These are phyloP conservation scores for Intubia oerlemansii DNA, from an alignment of 2,329 filamentous ascomycete genomes.

Conservation along the genomic window DNA sequence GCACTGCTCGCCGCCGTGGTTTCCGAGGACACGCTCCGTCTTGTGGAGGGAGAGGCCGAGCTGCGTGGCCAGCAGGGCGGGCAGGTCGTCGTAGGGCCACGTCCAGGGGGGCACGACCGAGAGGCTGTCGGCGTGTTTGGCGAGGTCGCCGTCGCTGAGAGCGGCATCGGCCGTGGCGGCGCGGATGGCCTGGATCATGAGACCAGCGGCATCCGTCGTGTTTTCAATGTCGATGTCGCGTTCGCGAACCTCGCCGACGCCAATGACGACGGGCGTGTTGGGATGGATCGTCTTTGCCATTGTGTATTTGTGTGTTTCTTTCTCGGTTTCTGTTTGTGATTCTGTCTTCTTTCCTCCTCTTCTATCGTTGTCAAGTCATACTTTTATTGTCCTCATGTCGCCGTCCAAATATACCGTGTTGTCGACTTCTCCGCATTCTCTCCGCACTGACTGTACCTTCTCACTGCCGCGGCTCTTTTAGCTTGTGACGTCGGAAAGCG, in stretches of 20 bases:
- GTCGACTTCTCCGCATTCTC: too few relatives aligned
- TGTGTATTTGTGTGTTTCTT: too few relatives aligned
- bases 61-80: conserved; percentile 1
- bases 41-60: background rate
- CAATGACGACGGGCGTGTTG: conserved; percentile 4
- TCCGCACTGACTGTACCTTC: too few relatives aligned
- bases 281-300: too few relatives aligned
- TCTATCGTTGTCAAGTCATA: too few relatives aligned
- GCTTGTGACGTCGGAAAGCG: too few relatives aligned
- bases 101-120: conserved; percentile 5
- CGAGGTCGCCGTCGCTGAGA: background rate
- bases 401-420: too few relatives aligned
- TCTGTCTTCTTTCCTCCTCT: too few relatives aligned
- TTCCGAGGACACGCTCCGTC: background rate
- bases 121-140: conserved; percentile 2
- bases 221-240: conserved; percentile 1
- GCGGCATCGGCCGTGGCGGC: conserved; percentile 1
- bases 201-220: conserved; percentile 3
- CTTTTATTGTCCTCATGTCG: too few relatives aligned
- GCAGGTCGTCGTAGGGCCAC: conserved; percentile 3
- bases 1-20: conserved; percentile 5
- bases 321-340: too few relatives aligned
- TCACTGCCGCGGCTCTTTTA: too few relatives aligned
- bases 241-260: conserved; percentile 5
- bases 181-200: conserved; percentile 4